These are phyloP conservation scores for Syzygium malaccense DNA, from an alignment of 441 rosid genomes.

Conservation along the genomic window DNA sequence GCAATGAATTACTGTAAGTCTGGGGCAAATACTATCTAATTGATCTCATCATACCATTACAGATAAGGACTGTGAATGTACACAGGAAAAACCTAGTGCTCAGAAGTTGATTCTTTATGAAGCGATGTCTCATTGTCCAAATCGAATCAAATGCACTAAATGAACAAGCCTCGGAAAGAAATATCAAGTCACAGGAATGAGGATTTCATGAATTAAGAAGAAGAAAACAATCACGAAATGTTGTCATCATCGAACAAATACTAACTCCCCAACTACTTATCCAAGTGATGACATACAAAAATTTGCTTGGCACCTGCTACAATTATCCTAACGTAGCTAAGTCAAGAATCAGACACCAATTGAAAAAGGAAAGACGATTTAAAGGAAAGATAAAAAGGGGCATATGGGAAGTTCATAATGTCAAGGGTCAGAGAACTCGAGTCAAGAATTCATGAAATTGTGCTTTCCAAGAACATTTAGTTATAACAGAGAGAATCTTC, in stretches of 20 bases:
- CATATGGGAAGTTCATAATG: neutral
- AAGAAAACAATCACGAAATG: neutral
- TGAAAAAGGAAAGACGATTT: neutral
- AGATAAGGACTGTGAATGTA: neutral
- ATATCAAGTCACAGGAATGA: neutral
- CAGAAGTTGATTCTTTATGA: neutral
- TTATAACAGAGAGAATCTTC: neutral
- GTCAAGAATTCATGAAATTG: neutral
- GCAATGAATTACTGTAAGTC: conserved; percentile 8
- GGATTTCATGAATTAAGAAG: neutral
- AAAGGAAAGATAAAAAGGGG: neutral
- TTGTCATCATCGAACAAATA: neutral
- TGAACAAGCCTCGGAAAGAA: neutral
- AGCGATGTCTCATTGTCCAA: neutral
- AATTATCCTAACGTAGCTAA: neutral
- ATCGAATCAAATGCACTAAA: neutral
- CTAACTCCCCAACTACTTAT: neutral
- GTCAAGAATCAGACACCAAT: neutral
- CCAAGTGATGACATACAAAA: neutral
- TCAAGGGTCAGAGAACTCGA: neutral
- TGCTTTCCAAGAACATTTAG: neutral
- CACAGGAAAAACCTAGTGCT: neutral
- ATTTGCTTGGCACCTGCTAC: neutral
- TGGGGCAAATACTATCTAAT: neutral
- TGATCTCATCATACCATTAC: neutral